These are phyloP conservation scores for Leucocoprinus sp. DNA, from an alignment of 768 basidiomycete genomes.

Conservation along the genomic window DNA sequence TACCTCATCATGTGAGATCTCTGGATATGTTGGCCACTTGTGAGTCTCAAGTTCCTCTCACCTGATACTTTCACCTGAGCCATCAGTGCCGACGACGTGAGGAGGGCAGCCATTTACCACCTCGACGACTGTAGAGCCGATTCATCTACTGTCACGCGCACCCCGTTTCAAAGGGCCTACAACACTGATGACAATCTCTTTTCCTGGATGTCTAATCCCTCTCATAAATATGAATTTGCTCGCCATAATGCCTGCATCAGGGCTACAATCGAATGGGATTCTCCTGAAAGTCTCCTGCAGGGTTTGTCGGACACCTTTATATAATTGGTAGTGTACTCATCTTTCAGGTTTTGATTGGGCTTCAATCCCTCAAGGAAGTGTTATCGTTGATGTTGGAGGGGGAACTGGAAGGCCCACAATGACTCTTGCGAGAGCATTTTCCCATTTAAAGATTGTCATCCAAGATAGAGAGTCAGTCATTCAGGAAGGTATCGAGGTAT, in stretches of 20 bases:
- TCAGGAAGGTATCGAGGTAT: conserved; percentile 36
- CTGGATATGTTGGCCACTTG: conserved; percentile 8
- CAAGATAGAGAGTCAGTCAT: conserved; percentile 55
- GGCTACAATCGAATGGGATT: conserved; percentile 4
- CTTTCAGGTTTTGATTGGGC: conserved; percentile 54
- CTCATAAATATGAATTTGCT: conserved; percentile 3
- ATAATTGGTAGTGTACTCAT: background rate
- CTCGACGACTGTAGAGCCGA: conserved; percentile 6
- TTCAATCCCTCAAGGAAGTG: conserved; percentile 38
- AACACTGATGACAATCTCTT: conserved; percentile 1
- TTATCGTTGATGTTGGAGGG: conserved; percentile 65
- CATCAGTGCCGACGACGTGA: conserved; percentile 3
- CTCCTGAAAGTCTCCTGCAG: background rate
- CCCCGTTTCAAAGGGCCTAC: conserved; percentile 7
- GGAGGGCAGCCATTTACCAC: conserved; percentile 5
- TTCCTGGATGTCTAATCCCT: conserved; percentile 8
- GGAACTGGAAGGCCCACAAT: conserved; percentile 49
- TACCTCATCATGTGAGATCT: conserved; percentile 1
- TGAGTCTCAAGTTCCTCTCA: background rate
- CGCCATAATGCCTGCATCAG: conserved; percentile 9
- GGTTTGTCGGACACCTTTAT: background rate
- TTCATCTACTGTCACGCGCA: background rate
- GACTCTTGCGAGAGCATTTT: conserved; percentile 29
- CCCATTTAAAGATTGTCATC: conserved; percentile 41
- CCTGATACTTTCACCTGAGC: background rate